These are phyloP conservation scores for Apostasia ramifera DNA, from an alignment of 106 monocot species.

Conservation along the genomic window DNA sequence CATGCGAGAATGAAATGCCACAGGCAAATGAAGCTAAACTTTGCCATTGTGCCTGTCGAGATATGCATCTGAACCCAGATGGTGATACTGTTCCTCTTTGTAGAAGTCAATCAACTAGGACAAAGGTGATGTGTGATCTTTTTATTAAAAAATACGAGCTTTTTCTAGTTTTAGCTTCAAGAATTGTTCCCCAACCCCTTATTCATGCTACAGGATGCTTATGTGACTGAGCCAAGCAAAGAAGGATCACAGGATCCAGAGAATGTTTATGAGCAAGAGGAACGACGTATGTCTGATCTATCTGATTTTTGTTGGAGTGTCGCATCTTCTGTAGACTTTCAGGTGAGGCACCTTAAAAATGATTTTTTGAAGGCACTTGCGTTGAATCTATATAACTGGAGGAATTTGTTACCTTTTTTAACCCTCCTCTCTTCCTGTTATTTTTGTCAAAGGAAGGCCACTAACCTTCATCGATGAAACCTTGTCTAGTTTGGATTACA, in stretches of 20 bases:
- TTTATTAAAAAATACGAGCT: not conserved
- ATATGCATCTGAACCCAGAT: constrained; percentile 16
- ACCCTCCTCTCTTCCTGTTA: no score
- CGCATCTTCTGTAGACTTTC: constrained; percentile 64
- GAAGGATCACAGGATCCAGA: constrained; percentile 15
- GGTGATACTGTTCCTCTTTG: constrained; percentile 20
- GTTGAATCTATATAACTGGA: no score
- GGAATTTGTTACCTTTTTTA: no score
- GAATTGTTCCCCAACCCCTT: not conserved
- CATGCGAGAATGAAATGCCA: constrained; percentile 14
- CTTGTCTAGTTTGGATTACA: no score
- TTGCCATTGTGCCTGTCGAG: not conserved
- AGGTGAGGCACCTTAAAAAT: constrained; percentile 27
- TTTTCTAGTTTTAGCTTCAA: not conserved
- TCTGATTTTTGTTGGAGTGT: constrained; percentile 80
- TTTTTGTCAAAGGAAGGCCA: no score
- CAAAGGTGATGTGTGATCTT: constrained; percentile 18
- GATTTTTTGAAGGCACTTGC: not conserved
- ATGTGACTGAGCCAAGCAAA: constrained; percentile 16
- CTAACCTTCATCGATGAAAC: no score
- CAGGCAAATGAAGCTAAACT: constrained; percentile 10
- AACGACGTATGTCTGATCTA: constrained; percentile 87
- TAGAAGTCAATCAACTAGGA: not conserved
- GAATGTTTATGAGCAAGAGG: constrained; percentile 52
- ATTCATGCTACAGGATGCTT: constrained; percentile 20